Evolutionary conservation across 805 yeast species (phyloP).

Genomic region (Cephaloascus albidus): DNA sequence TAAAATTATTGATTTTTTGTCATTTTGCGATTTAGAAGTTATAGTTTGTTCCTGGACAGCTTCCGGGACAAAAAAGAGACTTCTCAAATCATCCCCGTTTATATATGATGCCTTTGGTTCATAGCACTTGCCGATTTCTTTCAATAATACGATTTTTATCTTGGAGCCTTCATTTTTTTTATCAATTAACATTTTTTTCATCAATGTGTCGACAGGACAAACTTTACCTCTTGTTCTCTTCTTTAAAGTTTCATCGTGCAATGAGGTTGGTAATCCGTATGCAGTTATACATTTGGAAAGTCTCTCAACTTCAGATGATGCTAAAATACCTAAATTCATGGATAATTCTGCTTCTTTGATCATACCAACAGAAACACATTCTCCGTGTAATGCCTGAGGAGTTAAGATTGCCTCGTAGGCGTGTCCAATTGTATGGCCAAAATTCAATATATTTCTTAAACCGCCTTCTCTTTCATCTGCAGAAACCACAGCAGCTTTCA

Average conservation of each 20-base stretch:
- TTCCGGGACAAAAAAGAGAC: conserved; percentile 33
- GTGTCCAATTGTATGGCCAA: conserved; percentile 40
- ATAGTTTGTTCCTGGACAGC: too few relatives aligned
- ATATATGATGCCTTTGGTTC: conserved; percentile 32
- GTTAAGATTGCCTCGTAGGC: conserved; percentile 38
- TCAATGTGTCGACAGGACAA: conserved; percentile 21
- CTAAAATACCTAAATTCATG: conserved; percentile 30
- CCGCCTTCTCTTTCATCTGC: conserved; percentile 36
- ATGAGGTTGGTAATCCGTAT: conserved; percentile 26
- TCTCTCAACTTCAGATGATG: conserved; percentile 35
- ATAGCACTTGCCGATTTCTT: conserved; percentile 31
- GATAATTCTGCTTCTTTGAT: conserved; percentile 36
- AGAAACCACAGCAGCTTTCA: conserved; percentile 34
- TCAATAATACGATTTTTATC: conserved; percentile 31
- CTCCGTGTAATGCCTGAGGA: conserved; percentile 38
- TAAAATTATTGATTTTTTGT: conserved; percentile 54
- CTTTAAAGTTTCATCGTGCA: conserved; percentile 25
- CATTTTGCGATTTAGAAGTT: too few relatives aligned
- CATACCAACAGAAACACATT: conserved; percentile 39
- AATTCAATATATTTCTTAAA: conserved; percentile 32
- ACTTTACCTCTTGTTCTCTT: conserved; percentile 24
- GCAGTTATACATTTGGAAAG: conserved; percentile 31
- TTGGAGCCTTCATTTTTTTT: conserved; percentile 36
- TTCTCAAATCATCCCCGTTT: conserved; percentile 28
- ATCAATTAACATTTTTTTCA: conserved; percentile 34